A percentile compares a stretch with the other conserved stretches of the same genome.
Conservation (phyloP, 495 filamentous ascomycete species). For the Neurospora pannonica region DNA sequence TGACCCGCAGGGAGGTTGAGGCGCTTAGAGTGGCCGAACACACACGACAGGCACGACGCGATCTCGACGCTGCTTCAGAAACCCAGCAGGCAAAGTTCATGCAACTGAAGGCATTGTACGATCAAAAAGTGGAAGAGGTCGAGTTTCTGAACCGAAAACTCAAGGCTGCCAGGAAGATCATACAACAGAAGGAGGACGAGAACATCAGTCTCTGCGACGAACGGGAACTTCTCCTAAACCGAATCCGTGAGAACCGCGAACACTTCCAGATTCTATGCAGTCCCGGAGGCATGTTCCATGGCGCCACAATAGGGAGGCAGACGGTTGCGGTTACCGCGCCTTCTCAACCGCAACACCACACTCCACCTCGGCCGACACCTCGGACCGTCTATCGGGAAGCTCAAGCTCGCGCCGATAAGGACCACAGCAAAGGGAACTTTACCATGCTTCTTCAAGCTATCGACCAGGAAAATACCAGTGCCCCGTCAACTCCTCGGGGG, state of each 20-base stretch:
- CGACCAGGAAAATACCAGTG: constrained; percentile 57
- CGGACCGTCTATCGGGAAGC: constrained; percentile 27
- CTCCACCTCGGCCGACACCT: constrained; percentile 39
- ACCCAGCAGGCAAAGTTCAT: constrained; percentile 34
- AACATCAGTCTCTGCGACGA: constrained; percentile 56
- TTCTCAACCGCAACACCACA: constrained; percentile 39
- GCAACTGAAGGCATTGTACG: constrained; percentile 40
- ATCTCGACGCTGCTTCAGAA: constrained; percentile 30
- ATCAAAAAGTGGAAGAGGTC: constrained; percentile 57
- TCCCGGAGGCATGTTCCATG: constrained; percentile 46
- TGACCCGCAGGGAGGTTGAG: constrained; percentile 84
- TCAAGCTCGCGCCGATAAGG: constrained; percentile 27
- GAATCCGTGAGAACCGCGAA: constrained; percentile 79
- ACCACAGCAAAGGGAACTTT: constrained; percentile 44
- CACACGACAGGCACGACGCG: constrained; percentile 38
- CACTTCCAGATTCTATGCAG: constrained; percentile 63
- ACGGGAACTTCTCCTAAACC: constrained; percentile 62
- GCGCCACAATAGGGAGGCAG: constrained; percentile 3
- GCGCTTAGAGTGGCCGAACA: constrained; percentile 60
- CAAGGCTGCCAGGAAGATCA: constrained; percentile 62
- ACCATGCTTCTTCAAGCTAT: constrained; percentile 69
- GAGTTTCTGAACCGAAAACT: constrained; percentile 52
- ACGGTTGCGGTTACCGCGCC: constrained; percentile 32
- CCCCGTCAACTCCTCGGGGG: constrained; percentile 51
- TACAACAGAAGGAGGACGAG: constrained; percentile 59